These are phyloP conservation scores for Passalora sequoiae DNA, from an alignment of 2,329 filamentous ascomycete species.

Conservation along the genomic window DNA sequence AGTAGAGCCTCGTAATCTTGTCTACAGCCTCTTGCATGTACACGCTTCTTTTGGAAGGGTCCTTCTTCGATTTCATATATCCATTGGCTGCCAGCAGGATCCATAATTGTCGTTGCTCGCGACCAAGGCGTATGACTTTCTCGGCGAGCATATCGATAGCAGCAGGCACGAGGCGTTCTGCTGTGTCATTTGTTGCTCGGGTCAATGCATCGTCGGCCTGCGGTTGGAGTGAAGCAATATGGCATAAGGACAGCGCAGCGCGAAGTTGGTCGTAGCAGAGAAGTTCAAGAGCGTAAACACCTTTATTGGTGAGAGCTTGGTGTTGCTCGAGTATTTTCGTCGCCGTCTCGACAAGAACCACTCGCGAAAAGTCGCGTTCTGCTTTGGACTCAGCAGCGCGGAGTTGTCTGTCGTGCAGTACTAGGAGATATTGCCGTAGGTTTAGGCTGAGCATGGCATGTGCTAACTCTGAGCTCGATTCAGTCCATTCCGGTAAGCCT, in stretches of 20 bases:
- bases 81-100: conserved; percentile 28
- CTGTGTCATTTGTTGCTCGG: conserved; percentile 23
- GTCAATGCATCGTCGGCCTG: conserved; percentile 21
- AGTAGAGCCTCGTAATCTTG: conserved; percentile 26
- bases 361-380: conserved; percentile 29
- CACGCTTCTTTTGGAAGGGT: conserved; percentile 18
- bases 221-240: conserved; percentile 24
- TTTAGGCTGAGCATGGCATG: conserved; percentile 27
- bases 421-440: conserved; percentile 31
- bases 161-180: conserved; percentile 22
- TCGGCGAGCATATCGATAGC: conserved; percentile 27
- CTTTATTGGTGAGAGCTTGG: conserved; percentile 21
- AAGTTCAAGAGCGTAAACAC: conserved; percentile 25
- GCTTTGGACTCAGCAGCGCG: conserved; percentile 23
- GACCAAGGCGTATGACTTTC: conserved; percentile 28
- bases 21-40: conserved; percentile 33
- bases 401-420: conserved; percentile 29
- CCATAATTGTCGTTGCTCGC: conserved; percentile 31
- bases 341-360: conserved; percentile 28
- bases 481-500: conserved; percentile 25
- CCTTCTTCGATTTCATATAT: conserved; percentile 25
- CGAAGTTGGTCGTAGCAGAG: conserved; percentile 29
- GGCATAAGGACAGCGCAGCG: conserved; percentile 28
- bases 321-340: conserved; percentile 27
- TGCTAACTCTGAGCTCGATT: conserved; percentile 12